phyloP scores from a whole-genome alignment of 2,329 filamentous ascomycete genomes.

The Aspergillus phoenicis region DNA sequence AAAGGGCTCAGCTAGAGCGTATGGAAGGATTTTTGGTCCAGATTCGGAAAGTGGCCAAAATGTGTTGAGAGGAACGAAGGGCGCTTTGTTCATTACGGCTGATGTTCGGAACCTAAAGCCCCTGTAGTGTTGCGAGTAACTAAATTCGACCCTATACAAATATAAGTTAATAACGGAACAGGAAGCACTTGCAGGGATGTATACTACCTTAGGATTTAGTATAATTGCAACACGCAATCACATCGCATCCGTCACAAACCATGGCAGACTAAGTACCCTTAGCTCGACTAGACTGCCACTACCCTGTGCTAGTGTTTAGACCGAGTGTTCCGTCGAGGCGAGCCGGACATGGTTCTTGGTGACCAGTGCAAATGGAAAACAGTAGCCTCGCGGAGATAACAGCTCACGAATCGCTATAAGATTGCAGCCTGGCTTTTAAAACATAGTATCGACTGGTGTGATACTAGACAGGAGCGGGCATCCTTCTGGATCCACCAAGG shows the following conservation, averaged over 20 bases:
- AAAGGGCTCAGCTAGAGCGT: not conserved
- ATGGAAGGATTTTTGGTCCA: not conserved
- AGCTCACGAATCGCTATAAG: not conserved
- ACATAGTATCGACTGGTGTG: not conserved
- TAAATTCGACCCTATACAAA: not conserved
- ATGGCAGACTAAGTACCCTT: not conserved
- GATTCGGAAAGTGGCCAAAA: not conserved
- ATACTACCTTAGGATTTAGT: not conserved
- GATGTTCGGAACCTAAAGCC: not conserved
- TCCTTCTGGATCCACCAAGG: not conserved
- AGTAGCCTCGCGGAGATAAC: not conserved
- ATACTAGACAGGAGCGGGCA: not conserved
- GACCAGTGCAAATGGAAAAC: not conserved
- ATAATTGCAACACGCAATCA: not conserved
- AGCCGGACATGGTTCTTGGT: not conserved
- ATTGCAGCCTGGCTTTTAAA: not conserved
- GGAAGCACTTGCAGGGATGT: not conserved
- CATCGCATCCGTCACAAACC: not conserved
- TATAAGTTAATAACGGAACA: not conserved
- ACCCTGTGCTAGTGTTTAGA: not conserved
- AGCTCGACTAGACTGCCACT: not conserved
- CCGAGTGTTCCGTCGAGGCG: not conserved
- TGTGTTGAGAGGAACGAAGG: not conserved
- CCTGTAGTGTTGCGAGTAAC: not conserved
- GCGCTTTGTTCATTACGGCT: not conserved